Percentiles rank a stretch among this genome's conserved stretches.
Evolutionary conservation across 1,284 basidiomycete species (phyloP).

Genomic region (Mycena sp.): DNA sequence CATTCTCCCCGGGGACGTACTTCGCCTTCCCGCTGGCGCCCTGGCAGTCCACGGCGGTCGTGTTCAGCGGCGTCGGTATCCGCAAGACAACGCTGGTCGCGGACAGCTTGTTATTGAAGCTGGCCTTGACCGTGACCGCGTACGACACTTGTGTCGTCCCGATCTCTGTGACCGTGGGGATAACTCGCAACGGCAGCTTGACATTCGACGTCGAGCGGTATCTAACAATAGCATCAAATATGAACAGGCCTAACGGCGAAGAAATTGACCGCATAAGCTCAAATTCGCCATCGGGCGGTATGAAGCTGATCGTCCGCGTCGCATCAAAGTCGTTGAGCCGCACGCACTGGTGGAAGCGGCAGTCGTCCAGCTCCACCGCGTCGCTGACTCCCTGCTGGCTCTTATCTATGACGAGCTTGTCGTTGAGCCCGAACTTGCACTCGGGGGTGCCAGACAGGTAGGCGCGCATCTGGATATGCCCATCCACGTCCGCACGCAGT

Average conservation of each 20-base stretch:
- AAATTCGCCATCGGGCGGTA: slow-evolving; percentile 99
- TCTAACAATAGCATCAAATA: slow-evolving; percentile 51
- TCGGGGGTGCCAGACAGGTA: slow-evolving; percentile 96
- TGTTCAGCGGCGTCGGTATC: slow-evolving; percentile 96
- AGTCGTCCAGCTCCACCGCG: slow-evolving; percentile 96
- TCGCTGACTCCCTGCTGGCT: slow-evolving; percentile 74
- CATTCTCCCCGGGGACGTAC: slow-evolving; percentile 94
- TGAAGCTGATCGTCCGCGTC: slow-evolving; percentile 93
- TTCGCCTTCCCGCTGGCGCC: slow-evolving; percentile 95
- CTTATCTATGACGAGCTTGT: slow-evolving; percentile 97
- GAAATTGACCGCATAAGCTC: slow-evolving; percentile 89
- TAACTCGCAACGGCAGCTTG: slow-evolving; percentile 91
- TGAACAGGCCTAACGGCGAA: slow-evolving; percentile 6
- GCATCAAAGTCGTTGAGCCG: slow-evolving; percentile 94
- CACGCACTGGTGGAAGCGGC: slow-evolving; percentile 99
- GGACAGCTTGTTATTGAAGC: slow-evolving; percentile 91
- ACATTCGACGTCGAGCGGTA: slow-evolving; percentile 97
- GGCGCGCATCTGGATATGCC: slow-evolving; percentile 97
- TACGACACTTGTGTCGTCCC: slow-evolving; percentile 94
- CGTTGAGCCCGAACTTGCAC: slow-evolving; percentile 98
- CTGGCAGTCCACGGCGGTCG: slow-evolving; percentile 92
- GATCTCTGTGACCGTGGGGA: slow-evolving; percentile 93
- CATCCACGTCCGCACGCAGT: slow-evolving; percentile 97
- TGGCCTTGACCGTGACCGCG: slow-evolving; percentile 88
- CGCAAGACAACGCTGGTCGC: slow-evolving; percentile 93